phyloP scores from a whole-genome alignment of 2,329 filamentous ascomycete species.

The Claviceps citrina region DNA sequence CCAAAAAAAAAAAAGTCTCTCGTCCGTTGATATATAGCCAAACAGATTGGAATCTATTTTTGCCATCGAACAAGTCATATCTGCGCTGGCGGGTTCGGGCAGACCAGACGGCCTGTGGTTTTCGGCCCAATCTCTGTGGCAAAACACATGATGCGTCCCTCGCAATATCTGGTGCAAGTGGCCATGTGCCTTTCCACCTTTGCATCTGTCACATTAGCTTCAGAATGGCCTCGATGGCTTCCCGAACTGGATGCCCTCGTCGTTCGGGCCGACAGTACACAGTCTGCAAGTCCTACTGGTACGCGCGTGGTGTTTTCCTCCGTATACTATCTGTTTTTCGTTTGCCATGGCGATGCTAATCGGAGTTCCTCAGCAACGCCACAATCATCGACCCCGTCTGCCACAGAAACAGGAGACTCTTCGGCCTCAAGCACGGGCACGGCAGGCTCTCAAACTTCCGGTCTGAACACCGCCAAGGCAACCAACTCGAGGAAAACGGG shows the following conservation, averaged over 20 bases:
- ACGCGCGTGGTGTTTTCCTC: constrained; percentile 1
- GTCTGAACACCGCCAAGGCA: constrained; percentile 26
- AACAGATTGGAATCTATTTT: not conserved
- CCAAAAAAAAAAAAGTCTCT: not conserved
- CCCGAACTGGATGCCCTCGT: constrained; percentile 37
- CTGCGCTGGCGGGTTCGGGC: not conserved
- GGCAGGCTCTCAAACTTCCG: constrained; percentile 17
- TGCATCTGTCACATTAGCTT: constrained; percentile 32
- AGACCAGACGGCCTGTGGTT: not conserved
- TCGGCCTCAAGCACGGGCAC: not conserved
- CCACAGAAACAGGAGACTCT: constrained; percentile 6
- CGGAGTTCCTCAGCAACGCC: constrained; percentile 1
- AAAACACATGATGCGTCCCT: constrained; percentile 28
- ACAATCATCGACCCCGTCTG: not conserved
- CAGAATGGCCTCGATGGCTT: constrained; percentile 42
- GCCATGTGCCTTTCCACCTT: constrained; percentile 36
- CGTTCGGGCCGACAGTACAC: constrained; percentile 28
- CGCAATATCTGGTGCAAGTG: constrained; percentile 30
- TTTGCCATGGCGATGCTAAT: not conserved
- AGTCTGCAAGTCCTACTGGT: constrained; percentile 6
- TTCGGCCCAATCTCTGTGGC: not conserved
- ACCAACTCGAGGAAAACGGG: constrained; percentile 10
- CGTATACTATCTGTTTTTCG: not conserved
- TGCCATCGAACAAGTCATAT: not conserved
- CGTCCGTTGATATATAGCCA: not conserved